phyloP scores from a whole-genome alignment of 2,329 filamentous ascomycete species.

The Mycosphaerelloides madeirae region DNA sequence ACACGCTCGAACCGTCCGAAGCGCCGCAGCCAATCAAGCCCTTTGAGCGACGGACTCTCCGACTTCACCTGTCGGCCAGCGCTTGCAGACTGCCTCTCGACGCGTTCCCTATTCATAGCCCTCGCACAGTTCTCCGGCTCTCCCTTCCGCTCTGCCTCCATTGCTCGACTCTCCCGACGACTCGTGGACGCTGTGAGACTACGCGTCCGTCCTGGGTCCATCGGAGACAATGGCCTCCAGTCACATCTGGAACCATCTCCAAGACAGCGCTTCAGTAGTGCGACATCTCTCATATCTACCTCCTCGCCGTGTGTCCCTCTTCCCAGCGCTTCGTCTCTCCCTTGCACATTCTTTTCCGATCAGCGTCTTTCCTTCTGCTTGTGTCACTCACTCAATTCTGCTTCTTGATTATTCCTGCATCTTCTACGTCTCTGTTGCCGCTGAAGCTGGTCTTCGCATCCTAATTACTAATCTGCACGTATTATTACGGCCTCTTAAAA shows the following conservation, averaged over 20 bases:
- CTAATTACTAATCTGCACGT: constrained; percentile 12
- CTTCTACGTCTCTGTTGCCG: constrained; percentile 10
- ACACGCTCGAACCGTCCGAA: neutral
- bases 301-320: neutral
- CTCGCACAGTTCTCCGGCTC: constrained; percentile 18
- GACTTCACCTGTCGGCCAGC: constrained; percentile 10
- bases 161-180: too few species aligned
- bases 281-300: constrained; percentile 1
- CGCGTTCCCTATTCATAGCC: constrained; percentile 20
- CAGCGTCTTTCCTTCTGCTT: constrained; percentile 8
- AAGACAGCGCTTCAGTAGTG: constrained; percentile 3
- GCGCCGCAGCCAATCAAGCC: constrained; percentile 3
- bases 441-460: constrained; percentile 27
- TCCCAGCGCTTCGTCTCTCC: neutral
- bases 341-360: constrained; percentile 3
- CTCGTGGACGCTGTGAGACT: neutral
- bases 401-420: constrained; percentile 2
- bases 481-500: neutral
- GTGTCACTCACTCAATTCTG: constrained; percentile 13
- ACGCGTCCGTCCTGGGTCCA: neutral
- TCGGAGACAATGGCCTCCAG: neutral
- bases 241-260: constrained; percentile 4
- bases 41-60: constrained; percentile 6
- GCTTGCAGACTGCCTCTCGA: constrained; percentile 14
- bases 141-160: neutral